These are phyloP conservation scores for Scopulariopsis brevicaulis DNA, from an alignment of 2,329 filamentous ascomycete genomes.

Conservation along the genomic window DNA sequence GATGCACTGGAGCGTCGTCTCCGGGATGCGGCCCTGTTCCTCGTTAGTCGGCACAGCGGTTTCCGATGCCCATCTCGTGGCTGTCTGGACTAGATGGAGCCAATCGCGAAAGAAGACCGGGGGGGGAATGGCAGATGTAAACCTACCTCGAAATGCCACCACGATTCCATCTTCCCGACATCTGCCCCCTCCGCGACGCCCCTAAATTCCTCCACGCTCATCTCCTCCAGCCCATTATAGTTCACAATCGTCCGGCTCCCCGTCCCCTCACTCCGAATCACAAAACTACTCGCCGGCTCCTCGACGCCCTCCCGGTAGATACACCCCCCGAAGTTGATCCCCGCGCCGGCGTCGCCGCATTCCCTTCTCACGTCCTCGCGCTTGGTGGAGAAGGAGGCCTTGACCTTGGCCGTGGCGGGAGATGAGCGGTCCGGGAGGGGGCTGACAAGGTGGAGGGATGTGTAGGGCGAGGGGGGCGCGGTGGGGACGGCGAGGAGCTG, in stretches of 20 bases:
- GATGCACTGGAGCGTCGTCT: slow-evolving; percentile 49
- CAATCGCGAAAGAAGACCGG: too few relatives aligned
- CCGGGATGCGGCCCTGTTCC: slow-evolving; percentile 49
- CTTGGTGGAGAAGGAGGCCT: slow-evolving; percentile 36
- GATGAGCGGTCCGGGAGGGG: slow-evolving; percentile 42
- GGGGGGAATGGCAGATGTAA: neutral
- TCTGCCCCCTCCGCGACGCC: slow-evolving; percentile 20
- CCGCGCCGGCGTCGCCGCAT: slow-evolving; percentile 3
- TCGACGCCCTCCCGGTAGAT: slow-evolving; percentile 43
- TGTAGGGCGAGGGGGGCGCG: neutral
- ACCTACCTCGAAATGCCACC: slow-evolving; percentile 64
- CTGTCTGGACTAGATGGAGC: neutral
- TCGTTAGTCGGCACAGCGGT: too few relatives aligned
- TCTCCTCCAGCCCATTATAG: slow-evolving; percentile 55
- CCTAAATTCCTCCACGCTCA: slow-evolving; percentile 51
- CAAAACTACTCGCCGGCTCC: slow-evolving; percentile 57
- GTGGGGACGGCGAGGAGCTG: slow-evolving; percentile 35
- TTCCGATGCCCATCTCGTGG: too few relatives aligned
- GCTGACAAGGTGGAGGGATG: slow-evolving; percentile 32
- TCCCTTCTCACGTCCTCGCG: neutral
- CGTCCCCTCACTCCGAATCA: slow-evolving; percentile 47
- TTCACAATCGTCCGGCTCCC: slow-evolving; percentile 61
- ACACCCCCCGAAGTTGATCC: slow-evolving; percentile 40
- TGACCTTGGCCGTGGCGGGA: slow-evolving; percentile 37
- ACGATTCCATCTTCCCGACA: slow-evolving; percentile 24